Conservation (phyloP, 495 filamentous ascomycete genomes). For the Cercophora newfieldiana region DNA sequence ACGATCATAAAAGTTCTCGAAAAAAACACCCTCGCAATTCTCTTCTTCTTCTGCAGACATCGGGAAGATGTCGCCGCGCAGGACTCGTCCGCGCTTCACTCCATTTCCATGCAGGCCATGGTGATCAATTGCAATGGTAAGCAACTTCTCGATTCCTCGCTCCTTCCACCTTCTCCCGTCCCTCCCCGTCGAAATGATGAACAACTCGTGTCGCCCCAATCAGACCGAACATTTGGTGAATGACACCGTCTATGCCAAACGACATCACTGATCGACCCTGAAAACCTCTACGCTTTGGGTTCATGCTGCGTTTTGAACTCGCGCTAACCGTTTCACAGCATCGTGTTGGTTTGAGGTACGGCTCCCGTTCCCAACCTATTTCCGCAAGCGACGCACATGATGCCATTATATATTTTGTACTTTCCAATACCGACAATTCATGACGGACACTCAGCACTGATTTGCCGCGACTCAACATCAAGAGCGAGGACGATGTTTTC, state of each 20-base stretch:
- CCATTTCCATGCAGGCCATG: not conserved
- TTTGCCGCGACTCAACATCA: conserved; percentile 41
- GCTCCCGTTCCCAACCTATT: not conserved
- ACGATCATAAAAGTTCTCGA: not conserved
- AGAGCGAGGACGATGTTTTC: not conserved
- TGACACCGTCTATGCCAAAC: conserved; percentile 88
- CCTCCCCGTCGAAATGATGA: conserved; percentile 65
- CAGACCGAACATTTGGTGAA: conserved; percentile 79
- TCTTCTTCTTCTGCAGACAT: not conserved
- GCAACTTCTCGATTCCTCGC: conserved; percentile 12
- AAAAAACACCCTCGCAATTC: not conserved
- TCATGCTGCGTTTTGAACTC: conserved; percentile 4
- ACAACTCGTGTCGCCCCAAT: conserved; percentile 86
- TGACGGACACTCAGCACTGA: conserved; percentile 39
- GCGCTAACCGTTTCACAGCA: conserved; percentile 28
- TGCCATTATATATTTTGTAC: conserved; percentile 59
- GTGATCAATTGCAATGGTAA: conserved; percentile 30
- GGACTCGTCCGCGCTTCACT: not conserved
- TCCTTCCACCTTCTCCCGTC: conserved; percentile 4
- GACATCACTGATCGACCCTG: conserved; percentile 66
- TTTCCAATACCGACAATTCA: conserved; percentile 62
- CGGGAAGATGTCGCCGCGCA: not conserved
- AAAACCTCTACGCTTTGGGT: conserved; percentile 5
- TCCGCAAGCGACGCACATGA: conserved; percentile 2
- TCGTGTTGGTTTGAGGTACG: conserved; percentile 7